Evolutionary conservation across 495 filamentous ascomycete genomes (phyloP), one percentile per base, ranked within the genome.

Genomic region (Penicilliopsis zonata): DNA sequence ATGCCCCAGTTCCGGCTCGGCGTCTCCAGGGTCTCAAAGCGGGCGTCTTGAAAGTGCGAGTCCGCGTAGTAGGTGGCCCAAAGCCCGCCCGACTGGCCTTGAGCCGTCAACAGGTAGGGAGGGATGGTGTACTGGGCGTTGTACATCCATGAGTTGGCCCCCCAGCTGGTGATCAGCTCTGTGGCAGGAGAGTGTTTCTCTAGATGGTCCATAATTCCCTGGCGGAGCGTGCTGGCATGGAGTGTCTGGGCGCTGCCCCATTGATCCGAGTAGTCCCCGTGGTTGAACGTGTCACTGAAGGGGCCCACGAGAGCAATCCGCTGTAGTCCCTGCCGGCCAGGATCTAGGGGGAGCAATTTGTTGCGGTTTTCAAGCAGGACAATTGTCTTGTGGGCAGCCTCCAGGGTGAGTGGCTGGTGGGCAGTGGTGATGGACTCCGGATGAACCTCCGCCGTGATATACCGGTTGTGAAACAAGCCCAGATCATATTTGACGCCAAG

Each of bases 241-340:
- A 39, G 33, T 9, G 49, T 55, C 2, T 59, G 61, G 35, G 56
- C 57, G 16, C 53, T 50, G 1, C 59, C 61, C 38, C 47, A 63
- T 27, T 50, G 34, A 8, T 52, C 53, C 3, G 55, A 56, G 37
- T 60, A 60, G 20, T 55, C 56, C 7, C 55, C 60, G 31, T 57
- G 60, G 33, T 67, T 63, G 23, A 66, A 40, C 21, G 46, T 52
- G 31, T 65, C 60, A 0, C 47, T 31, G 21, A 59, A 67, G 3
- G 57, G 61, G 1, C 63, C 61, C 14, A 65, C n/a, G 21, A n/a
- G n/a, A n/a, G n/a, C n/a, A n/a, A n/a, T n/a, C n/a, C n/a, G n/a
- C n/a, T n/a, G n/a, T n/a, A n/a, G n/a, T n/a, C n/a, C n/a, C n/a
- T n/a, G n/a, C n/a, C n/a, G n/a, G n/a, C n/a, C n/a, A n/a, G n/a